Conservation (phyloP, 2,329 filamentous ascomycete genomes). For the Lachnellula occidentalis region DNA sequence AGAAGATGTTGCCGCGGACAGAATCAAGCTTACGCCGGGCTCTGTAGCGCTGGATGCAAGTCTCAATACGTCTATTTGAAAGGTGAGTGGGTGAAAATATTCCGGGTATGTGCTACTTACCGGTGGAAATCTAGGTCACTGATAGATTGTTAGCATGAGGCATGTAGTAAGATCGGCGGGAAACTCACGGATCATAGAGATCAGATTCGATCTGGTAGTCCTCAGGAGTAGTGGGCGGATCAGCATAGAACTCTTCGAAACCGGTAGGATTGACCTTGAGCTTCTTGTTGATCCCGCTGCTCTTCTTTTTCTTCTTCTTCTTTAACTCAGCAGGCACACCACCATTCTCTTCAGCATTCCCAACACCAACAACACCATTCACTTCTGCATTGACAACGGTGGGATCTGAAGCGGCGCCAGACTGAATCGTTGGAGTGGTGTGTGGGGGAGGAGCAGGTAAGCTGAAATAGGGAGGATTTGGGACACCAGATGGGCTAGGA, state of each 20-base stretch:
- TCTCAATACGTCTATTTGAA: constrained; percentile 62
- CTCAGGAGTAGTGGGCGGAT: constrained; percentile 67
- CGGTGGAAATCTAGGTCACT: constrained; percentile 50
- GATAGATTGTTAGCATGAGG: constrained; percentile 3
- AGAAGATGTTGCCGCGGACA: constrained; percentile 60
- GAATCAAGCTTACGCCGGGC: constrained; percentile 67
- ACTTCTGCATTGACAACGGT: background rate
- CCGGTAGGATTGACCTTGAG: constrained; percentile 45
- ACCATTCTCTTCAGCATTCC: background rate
- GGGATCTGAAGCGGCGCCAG: background rate
- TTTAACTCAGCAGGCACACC: constrained; percentile 1
- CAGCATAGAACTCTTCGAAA: constrained; percentile 76
- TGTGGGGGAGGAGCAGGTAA: too few species aligned
- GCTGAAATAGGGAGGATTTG: too few species aligned
- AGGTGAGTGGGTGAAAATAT: constrained; percentile 8
- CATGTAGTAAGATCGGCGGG: constrained; percentile 26
- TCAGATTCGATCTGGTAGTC: constrained; percentile 61
- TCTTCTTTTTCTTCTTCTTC: constrained; percentile 40
- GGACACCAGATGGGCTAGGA: too few species aligned
- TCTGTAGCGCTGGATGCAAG: constrained; percentile 77
- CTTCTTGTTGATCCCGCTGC: constrained; percentile 33
- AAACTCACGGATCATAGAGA: constrained; percentile 62
- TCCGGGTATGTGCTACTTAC: constrained; percentile 37
- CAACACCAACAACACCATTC: background rate
- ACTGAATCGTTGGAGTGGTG: too few species aligned